phyloP scores from a whole-genome alignment of 2,329 filamentous ascomycete species.

The Trichoderma cornu-damae region DNA sequence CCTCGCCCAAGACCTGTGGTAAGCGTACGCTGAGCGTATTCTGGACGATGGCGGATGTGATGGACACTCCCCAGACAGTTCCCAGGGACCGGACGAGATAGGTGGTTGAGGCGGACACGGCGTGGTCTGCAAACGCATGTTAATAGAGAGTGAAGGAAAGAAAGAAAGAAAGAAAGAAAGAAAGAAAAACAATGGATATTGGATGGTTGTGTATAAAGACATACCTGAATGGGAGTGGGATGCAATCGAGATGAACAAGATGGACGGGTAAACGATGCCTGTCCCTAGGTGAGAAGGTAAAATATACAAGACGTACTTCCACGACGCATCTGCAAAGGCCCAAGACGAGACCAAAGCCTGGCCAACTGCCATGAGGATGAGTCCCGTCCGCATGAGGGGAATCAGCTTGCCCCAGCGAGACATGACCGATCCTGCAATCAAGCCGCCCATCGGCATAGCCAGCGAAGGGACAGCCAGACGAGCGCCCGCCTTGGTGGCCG shows the following conservation, averaged over 20 bases:
- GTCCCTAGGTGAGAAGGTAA: constrained; percentile 56
- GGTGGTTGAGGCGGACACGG: constrained; percentile 57
- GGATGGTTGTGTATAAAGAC: constrained; percentile 20
- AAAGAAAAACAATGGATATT: background rate
- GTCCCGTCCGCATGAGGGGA: constrained; percentile 47
- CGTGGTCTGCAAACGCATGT: constrained; percentile 42
- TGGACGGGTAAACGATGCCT: constrained; percentile 53
- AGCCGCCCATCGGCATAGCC: constrained; percentile 52
- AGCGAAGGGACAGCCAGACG: constrained; percentile 60
- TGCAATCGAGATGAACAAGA: constrained; percentile 58
- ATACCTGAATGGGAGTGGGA: constrained; percentile 57
- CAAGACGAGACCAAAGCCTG: constrained; percentile 49
- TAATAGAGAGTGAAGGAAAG: too few species aligned
- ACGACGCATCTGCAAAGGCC: constrained; percentile 44
- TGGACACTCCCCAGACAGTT: constrained; percentile 59
- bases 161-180: too few species aligned
- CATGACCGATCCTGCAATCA: constrained; percentile 55
- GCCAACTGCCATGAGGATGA: constrained; percentile 48
- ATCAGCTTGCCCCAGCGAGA: constrained; percentile 50
- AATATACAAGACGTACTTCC: constrained; percentile 53
- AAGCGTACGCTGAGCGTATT: constrained; percentile 53
- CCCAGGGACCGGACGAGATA: constrained; percentile 61
- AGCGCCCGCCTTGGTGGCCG: constrained; percentile 58
- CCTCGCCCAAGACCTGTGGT: constrained; percentile 47
- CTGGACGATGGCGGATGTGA: constrained; percentile 58